Evolutionary conservation across 164 flowering plant species (phyloP), one percentile per base, ranked within the genome.

Genomic region (Santalum album): DNA sequence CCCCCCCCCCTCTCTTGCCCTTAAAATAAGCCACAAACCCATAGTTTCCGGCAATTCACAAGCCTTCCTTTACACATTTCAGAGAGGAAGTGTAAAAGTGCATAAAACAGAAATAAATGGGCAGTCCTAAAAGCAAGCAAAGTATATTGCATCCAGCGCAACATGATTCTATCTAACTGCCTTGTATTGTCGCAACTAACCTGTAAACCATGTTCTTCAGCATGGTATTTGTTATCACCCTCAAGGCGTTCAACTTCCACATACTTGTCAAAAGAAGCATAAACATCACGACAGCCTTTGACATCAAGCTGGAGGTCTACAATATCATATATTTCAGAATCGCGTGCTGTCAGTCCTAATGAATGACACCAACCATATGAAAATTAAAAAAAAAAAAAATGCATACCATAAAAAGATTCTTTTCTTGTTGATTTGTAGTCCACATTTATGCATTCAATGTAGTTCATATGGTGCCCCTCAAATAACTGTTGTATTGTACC

Each of bases 401-500:
- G 51, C 25, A 54, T 86, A 87, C 97, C 97, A 75, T 90, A 90
- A 72, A 78, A 90, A 59, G 97, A 90, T 61, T 90, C 97, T 69
- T 87, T 90, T 67, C 97, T 81, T 53, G 94, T 90, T 48, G 97
- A 90, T 65, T 84, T 90, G 76, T 81, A 90, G 48, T 90, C 97
- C 54, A 90, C 97, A 70, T 90, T 83, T 44, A 90, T 80, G 80
- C 97, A 90, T 58, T 87, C 97, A 42, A 90, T 87, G 66, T 84
- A 90, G 62, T 90, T 90, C 95, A 87, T 90, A 53, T 83, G 92
- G 62, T 90, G 97, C 49, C 97, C 97, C 68, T 90, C 97, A 75
- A 90, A 90, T 32, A 90, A 68, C 55, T 90, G 83, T 34, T 90
- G 97, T 62, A 90, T 86, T 25, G 95, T 83, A 32, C 97, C 97